These are phyloP conservation scores for Alternaria postmessia DNA, from an alignment of 2,329 filamentous ascomycete species.

Conservation along the genomic window DNA sequence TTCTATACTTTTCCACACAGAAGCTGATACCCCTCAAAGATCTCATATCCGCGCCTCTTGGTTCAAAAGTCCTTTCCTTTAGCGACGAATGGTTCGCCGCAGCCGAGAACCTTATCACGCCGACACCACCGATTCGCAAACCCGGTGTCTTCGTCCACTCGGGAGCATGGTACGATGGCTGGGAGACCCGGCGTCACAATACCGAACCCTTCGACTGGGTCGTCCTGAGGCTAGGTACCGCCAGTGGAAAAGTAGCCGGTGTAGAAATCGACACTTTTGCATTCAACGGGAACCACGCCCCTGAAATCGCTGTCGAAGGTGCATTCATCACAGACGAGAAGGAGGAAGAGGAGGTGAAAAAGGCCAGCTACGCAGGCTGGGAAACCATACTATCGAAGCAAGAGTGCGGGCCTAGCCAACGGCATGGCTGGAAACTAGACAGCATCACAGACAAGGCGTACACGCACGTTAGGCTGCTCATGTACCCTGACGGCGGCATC, in stretches of 20 bases:
- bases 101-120: slow-evolving; percentile 66
- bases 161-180: slow-evolving; percentile 71
- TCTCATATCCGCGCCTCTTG: slow-evolving; percentile 61
- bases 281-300: slow-evolving; percentile 84
- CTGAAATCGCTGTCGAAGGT: slow-evolving; percentile 79
- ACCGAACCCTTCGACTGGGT: slow-evolving; percentile 66
- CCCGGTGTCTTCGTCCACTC: slow-evolving; percentile 67
- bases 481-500: slow-evolving; percentile 88
- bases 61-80: slow-evolving; percentile 62
- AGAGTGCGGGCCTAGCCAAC: slow-evolving; percentile 76
- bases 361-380: slow-evolving; percentile 61
- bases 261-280: slow-evolving; percentile 83
- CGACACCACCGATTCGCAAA: slow-evolving; percentile 63
- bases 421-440: slow-evolving; percentile 76
- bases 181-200: slow-evolving; percentile 71
- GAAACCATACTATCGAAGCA: slow-evolving; percentile 73
- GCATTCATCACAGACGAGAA: slow-evolving; percentile 65
- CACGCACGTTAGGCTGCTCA: slow-evolving; percentile 81
- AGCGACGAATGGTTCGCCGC: slow-evolving; percentile 70
- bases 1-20: not conserved
- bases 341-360: slow-evolving; percentile 68
- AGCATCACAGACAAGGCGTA: slow-evolving; percentile 68
- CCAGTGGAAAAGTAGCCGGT: slow-evolving; percentile 75
- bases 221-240: slow-evolving; percentile 65
- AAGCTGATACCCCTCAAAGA: slow-evolving; percentile 44